Conservation (phyloP, 108 stramenopile genomes). For the Cyclotella sp. region DNA sequence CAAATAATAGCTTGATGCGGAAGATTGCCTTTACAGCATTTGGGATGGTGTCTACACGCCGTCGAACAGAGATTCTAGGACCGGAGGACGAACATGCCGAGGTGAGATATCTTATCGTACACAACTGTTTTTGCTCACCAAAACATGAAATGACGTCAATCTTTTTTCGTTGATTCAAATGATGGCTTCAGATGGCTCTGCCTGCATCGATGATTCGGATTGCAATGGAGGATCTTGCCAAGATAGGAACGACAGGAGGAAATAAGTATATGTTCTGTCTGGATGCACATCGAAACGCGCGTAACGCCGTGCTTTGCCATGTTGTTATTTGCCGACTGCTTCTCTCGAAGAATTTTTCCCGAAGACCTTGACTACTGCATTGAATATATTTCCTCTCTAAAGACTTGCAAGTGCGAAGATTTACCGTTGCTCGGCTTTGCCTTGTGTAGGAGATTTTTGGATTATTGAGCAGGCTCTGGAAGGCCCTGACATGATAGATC, state of each 20-base stretch:
- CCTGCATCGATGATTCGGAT: background rate
- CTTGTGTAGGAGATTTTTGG: too few species aligned
- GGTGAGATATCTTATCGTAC: background rate
- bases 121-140: background rate
- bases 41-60: background rate
- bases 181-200: background rate
- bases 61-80: background rate
- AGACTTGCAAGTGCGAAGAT: too few species aligned
- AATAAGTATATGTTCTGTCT: background rate
- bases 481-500: too few species aligned
- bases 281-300: too few species aligned
- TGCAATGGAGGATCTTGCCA: slow-evolving; percentile 20
- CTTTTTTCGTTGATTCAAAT: background rate
- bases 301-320: too few species aligned
- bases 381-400: too few species aligned
- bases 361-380: too few species aligned
- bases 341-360: too few species aligned
- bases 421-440: too few species aligned
- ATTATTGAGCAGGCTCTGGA: too few species aligned
- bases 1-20: slow-evolving; percentile 14
- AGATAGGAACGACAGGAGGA: slow-evolving; percentile 16
- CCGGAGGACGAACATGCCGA: slow-evolving; percentile 8
- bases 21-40: slow-evolving; percentile 11
- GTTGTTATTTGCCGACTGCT: too few species aligned
- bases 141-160: background rate